These are phyloP conservation scores for Pythium sp. DNA, from an alignment of 352 stramenopile species.

Conservation along the genomic window DNA sequence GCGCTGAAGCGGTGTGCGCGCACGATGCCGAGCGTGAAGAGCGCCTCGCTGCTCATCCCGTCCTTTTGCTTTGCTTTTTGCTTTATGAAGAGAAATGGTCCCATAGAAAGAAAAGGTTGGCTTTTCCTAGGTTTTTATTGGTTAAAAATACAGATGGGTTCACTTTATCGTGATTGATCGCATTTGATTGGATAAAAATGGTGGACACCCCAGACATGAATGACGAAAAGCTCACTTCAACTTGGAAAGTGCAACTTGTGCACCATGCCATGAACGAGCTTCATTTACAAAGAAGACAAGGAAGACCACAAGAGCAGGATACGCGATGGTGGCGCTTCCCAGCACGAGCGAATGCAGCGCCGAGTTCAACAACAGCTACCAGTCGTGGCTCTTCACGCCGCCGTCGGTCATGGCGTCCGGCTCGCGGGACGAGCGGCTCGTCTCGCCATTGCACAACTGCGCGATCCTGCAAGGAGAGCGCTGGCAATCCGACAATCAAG, in stretches of 20 bases:
- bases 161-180: not conserved
- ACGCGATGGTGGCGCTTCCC: not conserved
- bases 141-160: not conserved
- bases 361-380: slow-evolving; percentile 9
- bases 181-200: not conserved
- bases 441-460: slow-evolving; percentile 30
- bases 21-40: slow-evolving; percentile 22
- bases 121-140: not conserved
- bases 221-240: slow-evolving; percentile 13
- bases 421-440: not conserved
- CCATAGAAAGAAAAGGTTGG: not conserved
- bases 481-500: not conserved
- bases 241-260: slow-evolving; percentile 11
- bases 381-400: slow-evolving; percentile 13
- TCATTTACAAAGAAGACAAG: not conserved
- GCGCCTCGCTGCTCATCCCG: slow-evolving; percentile 4
- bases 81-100: not conserved
- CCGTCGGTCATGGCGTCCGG: not conserved
- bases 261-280: not conserved
- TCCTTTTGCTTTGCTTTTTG: slow-evolving; percentile 1
- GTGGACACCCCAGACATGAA: not conserved
- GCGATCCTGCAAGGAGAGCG: slow-evolving; percentile 16
- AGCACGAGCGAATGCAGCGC: slow-evolving; percentile 6
- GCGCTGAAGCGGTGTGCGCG: slow-evolving; percentile 17
- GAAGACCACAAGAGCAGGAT: not conserved